These are phyloP conservation scores for Ganoderma lucidum DNA, from an alignment of 1,284 basidiomycete species.

Conservation along the genomic window DNA sequence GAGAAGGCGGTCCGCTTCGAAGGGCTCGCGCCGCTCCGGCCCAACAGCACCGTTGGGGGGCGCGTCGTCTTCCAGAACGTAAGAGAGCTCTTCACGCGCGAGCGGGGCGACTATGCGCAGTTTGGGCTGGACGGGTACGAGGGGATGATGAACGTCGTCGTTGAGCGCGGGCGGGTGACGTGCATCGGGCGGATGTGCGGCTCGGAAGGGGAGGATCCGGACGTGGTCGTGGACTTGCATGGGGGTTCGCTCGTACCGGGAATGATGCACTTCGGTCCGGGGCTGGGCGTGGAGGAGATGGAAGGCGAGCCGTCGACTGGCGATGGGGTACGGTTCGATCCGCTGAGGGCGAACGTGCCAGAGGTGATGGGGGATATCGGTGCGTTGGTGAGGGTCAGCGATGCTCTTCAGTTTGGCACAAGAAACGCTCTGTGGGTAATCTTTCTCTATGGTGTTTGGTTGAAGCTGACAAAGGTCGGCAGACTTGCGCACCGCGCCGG, in stretches of 20 bases:
- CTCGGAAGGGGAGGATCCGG: constrained; percentile 28
- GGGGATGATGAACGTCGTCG: constrained; percentile 35
- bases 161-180: constrained; percentile 38
- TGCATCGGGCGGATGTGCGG: constrained; percentile 34
- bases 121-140: constrained; percentile 25
- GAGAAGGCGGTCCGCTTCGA: constrained; percentile 64
- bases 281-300: constrained; percentile 69
- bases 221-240: constrained; percentile 51
- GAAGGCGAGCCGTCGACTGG: constrained; percentile 69
- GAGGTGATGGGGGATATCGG: constrained; percentile 57
- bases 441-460: constrained; percentile 30
- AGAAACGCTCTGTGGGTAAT: constrained; percentile 71
- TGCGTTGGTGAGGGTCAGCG: constrained; percentile 70
- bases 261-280: constrained; percentile 66
- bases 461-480: background rate
- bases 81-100: constrained; percentile 49
- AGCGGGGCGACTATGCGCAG: constrained; percentile 30
- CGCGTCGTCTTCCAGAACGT: constrained; percentile 68
- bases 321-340: constrained; percentile 69
- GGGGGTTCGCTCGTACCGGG: constrained; percentile 65
- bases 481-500: constrained; percentile 70
- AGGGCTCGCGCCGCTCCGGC: constrained; percentile 70
- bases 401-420: constrained; percentile 76
- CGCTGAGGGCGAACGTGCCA: constrained; percentile 52
- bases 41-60: constrained; percentile 44